Base-by-base conservation (phyloP, 2,329 filamentous ascomycete species). In the Amesomyces nigricolor region DNA sequence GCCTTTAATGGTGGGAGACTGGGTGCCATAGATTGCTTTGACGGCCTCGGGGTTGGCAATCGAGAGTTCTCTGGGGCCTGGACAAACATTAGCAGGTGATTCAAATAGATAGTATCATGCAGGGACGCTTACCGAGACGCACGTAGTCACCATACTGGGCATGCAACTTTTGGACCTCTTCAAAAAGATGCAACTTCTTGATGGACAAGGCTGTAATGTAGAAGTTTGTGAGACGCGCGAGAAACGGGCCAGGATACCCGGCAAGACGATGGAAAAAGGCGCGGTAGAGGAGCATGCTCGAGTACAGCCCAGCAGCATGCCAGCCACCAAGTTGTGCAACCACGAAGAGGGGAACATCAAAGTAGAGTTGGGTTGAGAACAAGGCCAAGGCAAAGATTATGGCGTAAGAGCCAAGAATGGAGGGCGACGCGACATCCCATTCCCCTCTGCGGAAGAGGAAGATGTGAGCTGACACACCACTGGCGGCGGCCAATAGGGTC, bases 1-100 rank as follows among this genome's bases (percentile, higher is more conserved):
- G 0, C 68, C 67, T 42, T 71, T 71, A 53, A 47, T 57, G 39
- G 65, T 68, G 2, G 63, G 66, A 5, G 61, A 70, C 30, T 62
- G 59, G 47, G 63, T 63, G 7, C 64, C 62, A 52, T 70, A 64
- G 16, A 71, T 64, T 8, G 58, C 58, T 16, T 61, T 54, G 14
- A 71, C 62, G 1, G 67, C 64, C 3, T 64, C 59, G 1, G 65
- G 65, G 22, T 66, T 61, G 40, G 62, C 62, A 22, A 72, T 65
- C 13, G 68, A 71, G 2, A 72, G 37, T 39, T 71, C 69, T 1
- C 61, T 64, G 1, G 68, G 68, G 3, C 54, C 57, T 56, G 32
- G 16, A 13, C 17, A 37, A 9, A 26, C 5, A 11, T 42, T n/a
- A 22, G 16, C 13, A 14, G 11, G 8, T 35, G 11, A 35, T 35